These are phyloP conservation scores for Penicillium capsulatum DNA, from an alignment of 2,329 filamentous ascomycete genomes.

Conservation along the genomic window DNA sequence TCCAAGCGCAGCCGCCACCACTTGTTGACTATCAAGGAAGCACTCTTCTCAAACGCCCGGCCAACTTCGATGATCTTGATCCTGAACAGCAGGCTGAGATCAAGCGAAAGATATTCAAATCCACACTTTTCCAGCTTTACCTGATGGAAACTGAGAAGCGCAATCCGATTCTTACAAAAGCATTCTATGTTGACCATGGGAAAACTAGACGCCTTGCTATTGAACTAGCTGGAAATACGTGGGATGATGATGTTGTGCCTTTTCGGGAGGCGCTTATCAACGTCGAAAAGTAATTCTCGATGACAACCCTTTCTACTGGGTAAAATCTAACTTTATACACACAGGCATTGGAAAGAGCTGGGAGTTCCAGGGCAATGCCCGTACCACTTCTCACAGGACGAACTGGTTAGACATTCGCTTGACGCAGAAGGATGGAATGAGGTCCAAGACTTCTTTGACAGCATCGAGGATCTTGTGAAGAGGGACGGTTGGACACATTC, in stretches of 20 bases:
- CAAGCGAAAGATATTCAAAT: conserved; percentile 18
- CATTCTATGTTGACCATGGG: conserved; percentile 21
- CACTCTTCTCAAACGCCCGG: conserved; percentile 22
- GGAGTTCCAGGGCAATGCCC: conserved; percentile 18
- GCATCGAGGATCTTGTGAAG: conserved; percentile 31
- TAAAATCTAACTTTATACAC: conserved; percentile 1
- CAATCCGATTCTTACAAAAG: conserved; percentile 15
- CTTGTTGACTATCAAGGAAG: conserved; percentile 27
- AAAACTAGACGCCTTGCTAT: conserved; percentile 21
- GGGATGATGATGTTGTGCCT: conserved; percentile 24
- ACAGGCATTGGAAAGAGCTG: conserved; percentile 21
- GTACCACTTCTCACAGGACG: conserved; percentile 22
- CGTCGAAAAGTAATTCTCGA: conserved; percentile 18
- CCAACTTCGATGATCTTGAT: conserved; percentile 22
- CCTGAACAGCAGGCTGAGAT: conserved; percentile 12
- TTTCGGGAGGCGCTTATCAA: conserved; percentile 25
- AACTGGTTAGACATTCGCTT: conserved; percentile 14
- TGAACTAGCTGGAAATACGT: conserved; percentile 21
- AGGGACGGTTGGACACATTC: conserved; percentile 39
- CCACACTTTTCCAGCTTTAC: conserved; percentile 23
- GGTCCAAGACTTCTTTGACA: conserved; percentile 36
- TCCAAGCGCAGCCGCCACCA: conserved; percentile 19
- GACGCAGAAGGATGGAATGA: conserved; percentile 25
- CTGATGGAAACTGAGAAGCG: conserved; percentile 15
- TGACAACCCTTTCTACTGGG: not conserved